Evolutionary conservation across 73 alveolate species (phyloP).

Genomic region (Paramecium sexaurelia): DNA sequence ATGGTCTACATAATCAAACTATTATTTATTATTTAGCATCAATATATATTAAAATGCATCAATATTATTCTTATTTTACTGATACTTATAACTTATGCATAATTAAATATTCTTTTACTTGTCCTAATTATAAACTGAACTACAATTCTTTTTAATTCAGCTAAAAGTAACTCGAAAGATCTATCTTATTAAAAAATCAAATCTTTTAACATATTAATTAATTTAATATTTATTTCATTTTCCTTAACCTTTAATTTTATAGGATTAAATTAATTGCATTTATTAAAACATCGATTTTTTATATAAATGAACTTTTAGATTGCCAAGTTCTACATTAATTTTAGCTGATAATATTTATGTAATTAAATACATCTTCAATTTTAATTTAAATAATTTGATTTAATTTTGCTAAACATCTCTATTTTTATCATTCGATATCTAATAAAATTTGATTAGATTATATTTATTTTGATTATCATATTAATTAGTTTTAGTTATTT

Average conservation of each 20-base stretch:
- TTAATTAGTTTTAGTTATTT: too few species aligned
- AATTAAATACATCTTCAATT: too few species aligned
- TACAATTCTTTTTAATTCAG: conserved; percentile 14
- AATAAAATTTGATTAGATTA: too few species aligned
- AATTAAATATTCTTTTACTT: not conserved
- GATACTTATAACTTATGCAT: conserved; percentile 38
- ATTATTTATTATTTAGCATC: not conserved
- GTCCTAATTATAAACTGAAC: not conserved
- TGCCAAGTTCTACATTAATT: too few species aligned
- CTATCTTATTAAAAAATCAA: not conserved
- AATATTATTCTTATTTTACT: conserved; percentile 4
- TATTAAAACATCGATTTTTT: not conserved
- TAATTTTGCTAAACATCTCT: too few species aligned
- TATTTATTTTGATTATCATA: too few species aligned
- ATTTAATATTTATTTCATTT: not conserved
- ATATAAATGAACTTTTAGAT: not conserved
- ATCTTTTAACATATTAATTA: not conserved
- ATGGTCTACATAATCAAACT: not conserved
- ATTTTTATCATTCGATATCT: too few species aligned
- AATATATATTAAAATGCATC: conserved; percentile 2
- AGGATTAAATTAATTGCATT: not conserved
- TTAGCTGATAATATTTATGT: too few species aligned
- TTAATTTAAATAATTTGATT: too few species aligned
- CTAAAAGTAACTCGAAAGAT: conserved; percentile 25
- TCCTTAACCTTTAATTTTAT: not conserved